Evolutionary conservation across 1,284 basidiomycete genomes (phyloP).

Genomic region (Apiotrichum domesticum): DNA sequence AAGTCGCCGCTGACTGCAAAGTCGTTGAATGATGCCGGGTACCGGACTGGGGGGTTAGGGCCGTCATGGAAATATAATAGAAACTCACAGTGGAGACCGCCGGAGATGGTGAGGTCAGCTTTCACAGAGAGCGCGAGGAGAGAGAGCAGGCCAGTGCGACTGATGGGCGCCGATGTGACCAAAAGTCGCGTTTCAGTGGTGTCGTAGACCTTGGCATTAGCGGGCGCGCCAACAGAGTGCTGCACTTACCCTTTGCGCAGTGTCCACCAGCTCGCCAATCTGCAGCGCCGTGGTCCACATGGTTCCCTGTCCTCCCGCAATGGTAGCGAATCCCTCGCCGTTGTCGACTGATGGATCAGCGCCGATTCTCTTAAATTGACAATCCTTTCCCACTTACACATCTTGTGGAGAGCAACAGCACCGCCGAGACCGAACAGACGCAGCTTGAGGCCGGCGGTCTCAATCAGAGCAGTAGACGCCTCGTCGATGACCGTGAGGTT

Average conservation of each 20-base stretch:
- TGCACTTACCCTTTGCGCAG: slow-evolving; percentile 71
- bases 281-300: slow-evolving; percentile 99
- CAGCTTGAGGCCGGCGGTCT: slow-evolving; percentile 88
- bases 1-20: slow-evolving; percentile 88
- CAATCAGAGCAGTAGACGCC: slow-evolving; percentile 80
- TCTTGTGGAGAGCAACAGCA: slow-evolving; percentile 90
- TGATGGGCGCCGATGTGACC: slow-evolving; percentile 85
- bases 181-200: slow-evolving; percentile 88
- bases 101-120: slow-evolving; percentile 89
- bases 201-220: slow-evolving; percentile 57
- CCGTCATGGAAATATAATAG: background rate
- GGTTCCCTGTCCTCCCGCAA: slow-evolving; percentile 94
- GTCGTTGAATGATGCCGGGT: slow-evolving; percentile 93
- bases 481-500: slow-evolving; percentile 92
- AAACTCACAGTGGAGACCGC: slow-evolving; percentile 72
- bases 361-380: background rate
- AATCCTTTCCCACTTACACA: slow-evolving; percentile 62
- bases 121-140: slow-evolving; percentile 86
- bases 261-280: slow-evolving; percentile 96
- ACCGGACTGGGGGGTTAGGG: slow-evolving; percentile 58
- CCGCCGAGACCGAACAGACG: slow-evolving; percentile 91
- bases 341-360: slow-evolving; percentile 43
- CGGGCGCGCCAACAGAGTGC: no score
- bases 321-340: slow-evolving; percentile 83
- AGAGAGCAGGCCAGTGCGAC: slow-evolving; percentile 84